Evolutionary conservation across 352 stramenopile species (phyloP), one percentile per base, ranked within the genome.

Genomic region (Phytophthora pisi): DNA sequence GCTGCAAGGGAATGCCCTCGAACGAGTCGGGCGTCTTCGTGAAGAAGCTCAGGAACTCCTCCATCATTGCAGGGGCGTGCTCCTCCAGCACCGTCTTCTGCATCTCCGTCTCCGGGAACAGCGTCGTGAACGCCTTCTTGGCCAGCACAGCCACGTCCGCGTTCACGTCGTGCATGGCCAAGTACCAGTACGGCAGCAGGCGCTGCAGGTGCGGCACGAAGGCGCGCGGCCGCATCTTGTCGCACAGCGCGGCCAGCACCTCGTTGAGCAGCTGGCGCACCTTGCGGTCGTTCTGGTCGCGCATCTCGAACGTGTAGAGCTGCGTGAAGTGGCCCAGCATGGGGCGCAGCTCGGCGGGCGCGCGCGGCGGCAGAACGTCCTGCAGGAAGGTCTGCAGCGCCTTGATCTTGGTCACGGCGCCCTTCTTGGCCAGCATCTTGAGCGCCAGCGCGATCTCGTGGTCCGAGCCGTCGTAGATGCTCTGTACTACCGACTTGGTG

Each of bases 381-480:
- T 52, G 36, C 11, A 92, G 55, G 18, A 96, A 79, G 20, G 60
- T 82, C n/a, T 84, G 68, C 23, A 96, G 74, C 56, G 88, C 86
- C 77, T 96, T 96, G 52, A 70, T 81, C 71, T 96, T 96, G 52
- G 86, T 94, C 67, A 93, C 83, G 0, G 74, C 69, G 47, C 84
- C 88, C 56, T 93, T 93, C 74, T 96, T 96, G 38, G 79, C 81
- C 45, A 96, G 68, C 86, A 93, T 92, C 70, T 96, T 96, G 58
- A 96, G 82, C 42, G 81, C 82, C 63, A 94, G 67, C 24, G 81
- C 61, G 50, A 96, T 86, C 28, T 92, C 86, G 57, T 91, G 80
- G 78, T 96, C 88, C 15, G 76, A 61, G 9, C 88, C 88, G 40
- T 93, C 83, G 70, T 96, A 96, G 43, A 95, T 87, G 36, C 70